Evolutionary conservation across 1,284 basidiomycete species (phyloP).

Genomic region (Neonothopanus nambi): DNA sequence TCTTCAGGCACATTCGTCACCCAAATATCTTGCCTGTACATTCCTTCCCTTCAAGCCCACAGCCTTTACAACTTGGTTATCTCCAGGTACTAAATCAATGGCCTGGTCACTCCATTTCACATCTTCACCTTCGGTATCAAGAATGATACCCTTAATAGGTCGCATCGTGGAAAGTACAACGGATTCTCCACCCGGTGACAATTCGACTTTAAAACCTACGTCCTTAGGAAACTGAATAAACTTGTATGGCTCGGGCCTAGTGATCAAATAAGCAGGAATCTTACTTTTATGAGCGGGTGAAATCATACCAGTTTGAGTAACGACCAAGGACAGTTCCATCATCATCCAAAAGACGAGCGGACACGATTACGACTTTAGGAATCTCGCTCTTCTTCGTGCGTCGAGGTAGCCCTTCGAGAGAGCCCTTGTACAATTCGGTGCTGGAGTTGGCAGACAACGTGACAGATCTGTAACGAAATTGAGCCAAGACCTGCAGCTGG

Average conservation of each 20-base stretch:
- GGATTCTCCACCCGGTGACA: conserved; percentile 57
- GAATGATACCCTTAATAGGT: conserved; percentile 84
- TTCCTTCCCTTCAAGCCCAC: conserved; percentile 65
- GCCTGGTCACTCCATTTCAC: conserved; percentile 85
- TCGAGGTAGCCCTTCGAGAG: conserved; percentile 66
- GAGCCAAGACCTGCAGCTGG: neutral
- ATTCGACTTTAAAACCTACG: conserved; percentile 55
- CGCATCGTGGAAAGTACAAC: conserved; percentile 60
- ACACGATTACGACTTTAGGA: conserved; percentile 72
- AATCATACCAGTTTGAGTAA: conserved; percentile 74
- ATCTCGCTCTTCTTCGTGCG: conserved; percentile 67
- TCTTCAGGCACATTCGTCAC: conserved; percentile 67
- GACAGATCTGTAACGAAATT: conserved; percentile 33
- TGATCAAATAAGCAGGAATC: conserved; percentile 14
- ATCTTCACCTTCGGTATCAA: conserved; percentile 73
- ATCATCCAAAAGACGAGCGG: conserved; percentile 66
- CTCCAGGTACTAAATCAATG: conserved; percentile 83
- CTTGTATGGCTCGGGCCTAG: conserved; percentile 90
- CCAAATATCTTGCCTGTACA: conserved; percentile 69
- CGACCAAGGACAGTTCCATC: conserved; percentile 66
- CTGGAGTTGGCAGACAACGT: conserved; percentile 72
- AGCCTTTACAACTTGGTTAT: conserved; percentile 68
- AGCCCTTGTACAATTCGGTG: conserved; percentile 76
- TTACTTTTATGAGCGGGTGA: conserved; percentile 11
- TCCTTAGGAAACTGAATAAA: conserved; percentile 79